Evolutionary conservation across 352 stramenopile genomes (phyloP).

Genomic region (Aphanomyces astaci): DNA sequence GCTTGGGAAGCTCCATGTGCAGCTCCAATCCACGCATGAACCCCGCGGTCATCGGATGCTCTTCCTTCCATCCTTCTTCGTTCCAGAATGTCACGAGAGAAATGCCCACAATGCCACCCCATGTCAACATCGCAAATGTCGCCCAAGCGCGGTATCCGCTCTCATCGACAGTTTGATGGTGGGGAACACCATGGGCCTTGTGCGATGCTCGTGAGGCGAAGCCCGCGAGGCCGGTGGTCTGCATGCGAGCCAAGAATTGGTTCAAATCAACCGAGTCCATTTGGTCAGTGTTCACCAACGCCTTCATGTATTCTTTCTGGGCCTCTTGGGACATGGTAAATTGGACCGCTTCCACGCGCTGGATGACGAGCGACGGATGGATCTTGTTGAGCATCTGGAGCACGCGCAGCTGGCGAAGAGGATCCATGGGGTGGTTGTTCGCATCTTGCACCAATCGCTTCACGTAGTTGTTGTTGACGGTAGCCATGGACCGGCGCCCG

Average conservation of each 20-base stretch:
- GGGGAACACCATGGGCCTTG: neutral
- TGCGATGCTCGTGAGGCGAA: neutral
- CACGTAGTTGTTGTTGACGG: slow-evolving; percentile 55
- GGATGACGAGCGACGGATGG: slow-evolving; percentile 72
- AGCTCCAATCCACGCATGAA: slow-evolving; percentile 8
- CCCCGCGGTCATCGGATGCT: slow-evolving; percentile 1
- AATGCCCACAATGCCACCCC: neutral
- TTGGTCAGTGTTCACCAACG: slow-evolving; percentile 74
- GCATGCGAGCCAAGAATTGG: slow-evolving; percentile 31
- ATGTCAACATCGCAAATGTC: neutral
- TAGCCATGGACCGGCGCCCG: neutral
- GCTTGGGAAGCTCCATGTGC: neutral
- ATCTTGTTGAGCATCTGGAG: slow-evolving; percentile 79
- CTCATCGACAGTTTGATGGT: neutral
- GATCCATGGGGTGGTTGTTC: slow-evolving; percentile 61
- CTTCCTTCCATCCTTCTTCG: slow-evolving; percentile 13
- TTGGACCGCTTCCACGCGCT: slow-evolving; percentile 69
- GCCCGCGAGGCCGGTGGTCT: neutral
- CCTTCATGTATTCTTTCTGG: slow-evolving; percentile 86
- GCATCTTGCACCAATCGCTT: slow-evolving; percentile 75
- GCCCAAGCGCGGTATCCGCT: neutral
- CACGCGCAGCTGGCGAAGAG: slow-evolving; percentile 68
- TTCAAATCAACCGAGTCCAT: slow-evolving; percentile 70
- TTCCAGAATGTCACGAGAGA: slow-evolving; percentile 3
- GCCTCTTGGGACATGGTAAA: slow-evolving; percentile 68